Evolutionary conservation across 192 early-diverging fungal species (phyloP), one percentile per base, ranked within the genome.

Genomic region (Gryganskiella cystojenkinii): DNA sequence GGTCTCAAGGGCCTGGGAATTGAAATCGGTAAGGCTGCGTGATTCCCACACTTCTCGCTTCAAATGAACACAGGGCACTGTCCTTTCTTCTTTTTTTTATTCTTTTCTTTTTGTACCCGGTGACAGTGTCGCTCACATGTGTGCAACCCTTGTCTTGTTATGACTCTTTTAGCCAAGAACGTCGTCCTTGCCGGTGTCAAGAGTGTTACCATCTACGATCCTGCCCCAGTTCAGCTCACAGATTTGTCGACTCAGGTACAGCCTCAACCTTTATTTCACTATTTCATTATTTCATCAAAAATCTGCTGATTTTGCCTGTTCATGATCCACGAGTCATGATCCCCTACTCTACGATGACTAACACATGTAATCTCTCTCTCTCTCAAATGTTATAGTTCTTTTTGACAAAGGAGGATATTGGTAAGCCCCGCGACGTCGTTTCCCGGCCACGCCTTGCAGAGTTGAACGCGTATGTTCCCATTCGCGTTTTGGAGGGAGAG

Each of bases 161-260:
- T 45, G 19, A 33, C 49, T 34, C 42, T 20, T 40, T 31, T 62
- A 96, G 93, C 98, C 73, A 99, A 99, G 81, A 99, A 99, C 80
- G 90, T 99, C 27, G 88, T 98, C 61, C 90, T 99, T 37, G 98
- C 98, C 40, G 98, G 98, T 56, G 98, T 99, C 61, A 99, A 99
- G 85, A 97, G 95, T 71, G 98, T 99, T 22, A 96, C 95, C 10
- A 82, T 99, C 24, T 91, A 96, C 73, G 98, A 99, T 80, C 89
- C 93, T 33, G 88, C 83, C 52, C 84, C 88, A 27, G 90, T 90
- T 28, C 79, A 90, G 64, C 67, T 96, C 24, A 74, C 88, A 24
- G 98, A 99, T 81, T 85, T 99, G 65, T 95, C 97, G 19, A 91
- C 92, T 2, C 94, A 96, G 83, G 93, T 95, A 85, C 27, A 58